Evolutionary conservation across 306 rosid genomes (phyloP).

Genomic region (Quercus gilva): DNA sequence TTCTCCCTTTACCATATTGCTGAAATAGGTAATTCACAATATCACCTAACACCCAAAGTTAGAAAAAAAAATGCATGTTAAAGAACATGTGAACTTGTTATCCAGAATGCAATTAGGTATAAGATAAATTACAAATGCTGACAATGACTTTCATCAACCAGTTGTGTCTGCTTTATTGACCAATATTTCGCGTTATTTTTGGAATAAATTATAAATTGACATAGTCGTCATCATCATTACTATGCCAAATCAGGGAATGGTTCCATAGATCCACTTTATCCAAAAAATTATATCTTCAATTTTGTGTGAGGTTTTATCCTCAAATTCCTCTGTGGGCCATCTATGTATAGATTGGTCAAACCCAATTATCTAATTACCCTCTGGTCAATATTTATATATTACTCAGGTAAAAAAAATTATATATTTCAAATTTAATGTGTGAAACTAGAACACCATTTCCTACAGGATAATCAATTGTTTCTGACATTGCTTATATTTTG

Average conservation of each 20-base stretch:
- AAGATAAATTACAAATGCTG: not conserved
- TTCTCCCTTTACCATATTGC: slow-evolving; percentile 72
- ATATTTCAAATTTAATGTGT: not conserved
- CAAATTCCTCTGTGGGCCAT: not conserved
- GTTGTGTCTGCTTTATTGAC: not conserved
- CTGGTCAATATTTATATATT: too few relatives aligned
- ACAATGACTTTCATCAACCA: not conserved
- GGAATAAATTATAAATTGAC: not conserved
- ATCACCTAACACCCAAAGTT: slow-evolving; percentile 55
- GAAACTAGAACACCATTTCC: not conserved
- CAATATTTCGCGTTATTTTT: not conserved
- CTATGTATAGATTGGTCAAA: not conserved
- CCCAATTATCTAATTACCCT: not conserved
- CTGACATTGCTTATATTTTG: not conserved
- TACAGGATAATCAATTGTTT: not conserved
- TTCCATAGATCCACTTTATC: not conserved
- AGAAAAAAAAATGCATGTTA: slow-evolving; percentile 18
- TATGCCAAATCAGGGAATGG: not conserved
- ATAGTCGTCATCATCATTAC: not conserved
- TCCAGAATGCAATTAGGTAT: not conserved
- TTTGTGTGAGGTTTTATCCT: not conserved
- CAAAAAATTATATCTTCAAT: not conserved
- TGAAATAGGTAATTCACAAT: slow-evolving; percentile 80
- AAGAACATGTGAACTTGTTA: not conserved
- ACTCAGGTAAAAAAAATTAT: not conserved